A percentile compares a stretch with the other conserved stretches of the same genome.
These are phyloP conservation scores for Parmelia sp. DNA, from an alignment of 495 filamentous ascomycete species.

Conservation along the genomic window DNA sequence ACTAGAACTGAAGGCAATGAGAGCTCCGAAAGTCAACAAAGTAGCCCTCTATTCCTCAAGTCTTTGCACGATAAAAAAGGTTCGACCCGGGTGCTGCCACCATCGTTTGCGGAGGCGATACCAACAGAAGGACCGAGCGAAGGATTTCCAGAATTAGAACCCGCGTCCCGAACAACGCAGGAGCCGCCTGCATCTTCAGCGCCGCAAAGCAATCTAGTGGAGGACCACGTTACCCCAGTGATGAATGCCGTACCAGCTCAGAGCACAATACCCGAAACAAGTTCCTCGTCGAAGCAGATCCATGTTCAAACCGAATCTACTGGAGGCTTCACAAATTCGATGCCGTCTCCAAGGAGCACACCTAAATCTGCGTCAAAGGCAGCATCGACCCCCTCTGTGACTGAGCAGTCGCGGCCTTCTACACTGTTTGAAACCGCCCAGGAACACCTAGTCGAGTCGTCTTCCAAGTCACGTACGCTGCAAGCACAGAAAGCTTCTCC, in stretches of 20 bases:
- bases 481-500: constrained; percentile 10
- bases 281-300: neutral
- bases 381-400: constrained; percentile 2
- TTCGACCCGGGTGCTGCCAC: neutral
- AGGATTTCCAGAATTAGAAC: neutral
- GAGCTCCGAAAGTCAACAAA: neutral
- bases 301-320: neutral
- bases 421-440: constrained; percentile 28
- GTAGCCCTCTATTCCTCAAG: neutral
- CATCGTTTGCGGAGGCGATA: neutral
- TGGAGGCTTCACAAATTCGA: neutral
- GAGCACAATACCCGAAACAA: neutral
- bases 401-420: constrained; percentile 21
- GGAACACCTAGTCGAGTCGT: constrained; percentile 13
- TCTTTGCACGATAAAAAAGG: neutral
- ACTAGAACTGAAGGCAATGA: neutral
- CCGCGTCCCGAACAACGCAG: neutral
- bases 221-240: neutral
- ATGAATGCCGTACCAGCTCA: neutral
- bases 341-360: constrained; percentile 15
- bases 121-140: constrained; percentile 4
- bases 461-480: constrained; percentile 18
- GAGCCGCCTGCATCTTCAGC: neutral
- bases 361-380: constrained; percentile 19
- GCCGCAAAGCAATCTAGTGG: neutral